Percentiles rank a stretch among this genome's conserved stretches.
Conservation (phyloP, 2,329 filamentous ascomycete species). For the Cryphonectria nitschkei region DNA sequence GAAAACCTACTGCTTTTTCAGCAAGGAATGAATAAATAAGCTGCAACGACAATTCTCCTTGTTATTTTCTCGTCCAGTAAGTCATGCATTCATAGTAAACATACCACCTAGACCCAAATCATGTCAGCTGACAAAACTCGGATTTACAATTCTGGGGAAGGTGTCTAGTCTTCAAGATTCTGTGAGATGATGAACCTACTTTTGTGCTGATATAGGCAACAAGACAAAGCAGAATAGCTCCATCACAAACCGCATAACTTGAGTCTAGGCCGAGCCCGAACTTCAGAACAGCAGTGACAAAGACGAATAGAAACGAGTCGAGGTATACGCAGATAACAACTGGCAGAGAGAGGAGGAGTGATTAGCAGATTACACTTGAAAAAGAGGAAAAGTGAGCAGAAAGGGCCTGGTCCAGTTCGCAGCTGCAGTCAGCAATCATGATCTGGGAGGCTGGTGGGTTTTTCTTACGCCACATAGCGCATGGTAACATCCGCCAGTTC, state of each 20-base stretch:
- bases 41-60: conserved; percentile 33
- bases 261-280: conserved; percentile 61
- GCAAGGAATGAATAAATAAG: conserved; percentile 69
- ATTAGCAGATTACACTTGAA: neutral
- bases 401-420: neutral
- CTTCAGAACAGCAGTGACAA: conserved; percentile 59
- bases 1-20: conserved; percentile 59
- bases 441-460: neutral
- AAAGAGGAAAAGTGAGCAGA: neutral
- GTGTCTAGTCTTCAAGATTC: conserved; percentile 26
- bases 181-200: conserved; percentile 40
- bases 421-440: neutral
- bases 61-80: neutral
- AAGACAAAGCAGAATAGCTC: conserved; percentile 63
- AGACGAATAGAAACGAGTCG: conserved; percentile 64
- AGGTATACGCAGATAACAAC: conserved; percentile 42
- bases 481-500: conserved; percentile 46
- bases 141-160: neutral
- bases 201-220: conserved; percentile 67
- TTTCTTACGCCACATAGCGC: conserved; percentile 48
- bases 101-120: conserved; percentile 16
- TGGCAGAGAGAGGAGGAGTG: neutral
- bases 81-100: neutral
- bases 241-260: conserved; percentile 53
- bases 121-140: too few species aligned